These are phyloP conservation scores for Umbelopsis isabellina DNA, from an alignment of 192 early-diverging fungal genomes.

Conservation along the genomic window DNA sequence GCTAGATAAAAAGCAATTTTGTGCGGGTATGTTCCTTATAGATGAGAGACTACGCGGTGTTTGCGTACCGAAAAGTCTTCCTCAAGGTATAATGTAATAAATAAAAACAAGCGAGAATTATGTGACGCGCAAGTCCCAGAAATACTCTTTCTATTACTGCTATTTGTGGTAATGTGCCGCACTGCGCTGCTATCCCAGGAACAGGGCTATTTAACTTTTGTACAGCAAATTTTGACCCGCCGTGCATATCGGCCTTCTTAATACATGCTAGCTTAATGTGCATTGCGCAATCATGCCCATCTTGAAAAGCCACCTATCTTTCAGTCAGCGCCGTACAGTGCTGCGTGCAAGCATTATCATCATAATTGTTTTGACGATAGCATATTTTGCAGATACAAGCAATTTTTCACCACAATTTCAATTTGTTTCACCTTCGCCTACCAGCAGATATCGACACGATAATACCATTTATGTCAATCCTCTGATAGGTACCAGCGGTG, in stretches of 20 bases:
- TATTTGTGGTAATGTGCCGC: no score
- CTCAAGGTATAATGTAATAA: constrained; percentile 21
- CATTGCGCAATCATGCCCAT: not conserved
- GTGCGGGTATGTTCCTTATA: constrained; percentile 50
- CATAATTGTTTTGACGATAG: no score
- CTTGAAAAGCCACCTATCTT: not conserved
- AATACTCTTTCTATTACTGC: no score
- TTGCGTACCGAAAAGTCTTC: constrained; percentile 40
- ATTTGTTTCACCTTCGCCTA: constrained; percentile 27
- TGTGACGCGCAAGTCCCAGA: not conserved
- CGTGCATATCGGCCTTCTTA: no score
- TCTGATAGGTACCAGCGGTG: constrained; percentile 6
- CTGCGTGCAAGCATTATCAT: not conserved
- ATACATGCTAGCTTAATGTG: no score
- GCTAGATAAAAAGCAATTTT: constrained; percentile 45
- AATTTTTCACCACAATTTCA: not conserved
- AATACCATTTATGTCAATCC: constrained; percentile 15
- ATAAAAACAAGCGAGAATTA: not conserved
- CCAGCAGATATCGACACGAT: not conserved
- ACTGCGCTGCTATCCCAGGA: no score
- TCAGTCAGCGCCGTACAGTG: not conserved
- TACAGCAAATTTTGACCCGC: no score
- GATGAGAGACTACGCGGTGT: constrained; percentile 47
- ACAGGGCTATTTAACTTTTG: no score
- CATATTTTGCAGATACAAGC: not conserved